Evolutionary conservation across 805 yeast species (phyloP).

Genomic region (Yarrowia phangngaensis): DNA sequence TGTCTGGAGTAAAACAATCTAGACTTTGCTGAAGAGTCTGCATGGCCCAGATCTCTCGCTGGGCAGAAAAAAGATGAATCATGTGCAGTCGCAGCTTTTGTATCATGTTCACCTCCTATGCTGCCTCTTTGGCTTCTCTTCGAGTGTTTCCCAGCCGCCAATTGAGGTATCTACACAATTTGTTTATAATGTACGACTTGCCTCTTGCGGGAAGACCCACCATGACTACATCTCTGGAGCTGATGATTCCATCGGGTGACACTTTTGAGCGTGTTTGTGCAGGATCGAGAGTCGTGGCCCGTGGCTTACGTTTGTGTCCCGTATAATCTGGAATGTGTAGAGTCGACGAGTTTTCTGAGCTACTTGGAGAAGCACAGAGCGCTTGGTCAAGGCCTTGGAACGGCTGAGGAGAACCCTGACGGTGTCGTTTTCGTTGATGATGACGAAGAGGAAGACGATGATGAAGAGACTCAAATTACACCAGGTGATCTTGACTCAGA

Average conservation of each 20-base stretch:
- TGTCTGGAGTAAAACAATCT: constrained; percentile 77
- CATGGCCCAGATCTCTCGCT: constrained; percentile 94
- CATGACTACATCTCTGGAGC: constrained; percentile 74
- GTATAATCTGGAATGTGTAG: constrained; percentile 7
- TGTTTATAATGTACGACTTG: constrained; percentile 87
- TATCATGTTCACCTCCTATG: constrained; percentile 4
- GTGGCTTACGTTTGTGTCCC: constrained; percentile 29
- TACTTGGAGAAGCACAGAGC: not conserved
- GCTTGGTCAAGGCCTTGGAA: constrained; percentile 26
- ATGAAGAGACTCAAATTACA: constrained; percentile 28
- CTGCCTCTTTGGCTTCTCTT: constrained; percentile 51
- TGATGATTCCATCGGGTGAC: constrained; percentile 59
- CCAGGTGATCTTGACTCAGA: constrained; percentile 28
- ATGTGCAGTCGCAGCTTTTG: constrained; percentile 44
- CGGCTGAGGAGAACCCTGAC: constrained; percentile 29
- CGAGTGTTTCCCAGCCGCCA: constrained; percentile 96
- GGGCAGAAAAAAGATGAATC: constrained; percentile 74
- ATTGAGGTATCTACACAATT: constrained; percentile 81
- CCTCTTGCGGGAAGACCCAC: constrained; percentile 95
- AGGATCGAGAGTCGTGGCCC: constrained; percentile 85
- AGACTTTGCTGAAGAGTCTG: constrained; percentile 77
- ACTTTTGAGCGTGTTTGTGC: constrained; percentile 80
- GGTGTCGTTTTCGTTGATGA: constrained; percentile 32
- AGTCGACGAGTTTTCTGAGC: not conserved
- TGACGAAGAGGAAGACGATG: constrained; percentile 29